Evolutionary conservation across 192 early-diverging fungal genomes (phyloP).

Genomic region (Dissophora ornata): DNA sequence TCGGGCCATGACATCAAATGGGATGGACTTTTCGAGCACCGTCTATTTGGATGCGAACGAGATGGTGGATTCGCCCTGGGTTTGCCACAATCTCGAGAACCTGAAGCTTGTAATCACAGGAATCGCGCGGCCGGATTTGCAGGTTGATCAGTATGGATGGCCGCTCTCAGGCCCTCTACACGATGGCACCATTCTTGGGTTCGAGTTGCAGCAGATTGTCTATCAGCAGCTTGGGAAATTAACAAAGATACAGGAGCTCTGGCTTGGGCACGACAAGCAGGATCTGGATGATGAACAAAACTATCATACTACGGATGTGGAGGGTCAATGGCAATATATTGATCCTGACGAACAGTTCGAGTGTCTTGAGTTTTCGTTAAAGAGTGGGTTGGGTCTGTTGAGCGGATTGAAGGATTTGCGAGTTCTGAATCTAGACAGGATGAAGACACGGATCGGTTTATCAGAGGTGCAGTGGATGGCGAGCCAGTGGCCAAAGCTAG

Average conservation of each 20-base stretch:
- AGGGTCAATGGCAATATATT: slow-evolving; percentile 37
- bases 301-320: slow-evolving; percentile 23
- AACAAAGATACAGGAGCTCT: slow-evolving; percentile 10
- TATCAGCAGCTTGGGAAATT: slow-evolving; percentile 26
- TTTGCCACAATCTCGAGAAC: slow-evolving; percentile 18
- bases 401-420: slow-evolving; percentile 20
- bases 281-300: slow-evolving; percentile 52
- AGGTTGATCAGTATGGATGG: slow-evolving; percentile 25
- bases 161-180: slow-evolving; percentile 30
- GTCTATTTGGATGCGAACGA: slow-evolving; percentile 45
- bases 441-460: slow-evolving; percentile 31
- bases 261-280: slow-evolving; percentile 45
- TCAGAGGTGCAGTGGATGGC: slow-evolving; percentile 50
- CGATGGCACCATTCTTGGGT: slow-evolving; percentile 18
- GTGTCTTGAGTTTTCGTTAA: slow-evolving; percentile 43
- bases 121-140: slow-evolving; percentile 32
- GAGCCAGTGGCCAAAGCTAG: slow-evolving; percentile 30
- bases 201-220: slow-evolving; percentile 21
- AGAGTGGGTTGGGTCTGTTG: slow-evolving; percentile 22
- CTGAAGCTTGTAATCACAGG: slow-evolving; percentile 39
- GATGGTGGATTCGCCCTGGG: slow-evolving; percentile 40
- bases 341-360: slow-evolving; percentile 46
- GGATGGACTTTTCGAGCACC: slow-evolving; percentile 27
- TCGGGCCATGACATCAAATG: slow-evolving; percentile 35
- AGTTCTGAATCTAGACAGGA: slow-evolving; percentile 33